These are phyloP conservation scores for Prototheca wickerhamii DNA, from an alignment of 163 green algal species.

Conservation along the genomic window DNA sequence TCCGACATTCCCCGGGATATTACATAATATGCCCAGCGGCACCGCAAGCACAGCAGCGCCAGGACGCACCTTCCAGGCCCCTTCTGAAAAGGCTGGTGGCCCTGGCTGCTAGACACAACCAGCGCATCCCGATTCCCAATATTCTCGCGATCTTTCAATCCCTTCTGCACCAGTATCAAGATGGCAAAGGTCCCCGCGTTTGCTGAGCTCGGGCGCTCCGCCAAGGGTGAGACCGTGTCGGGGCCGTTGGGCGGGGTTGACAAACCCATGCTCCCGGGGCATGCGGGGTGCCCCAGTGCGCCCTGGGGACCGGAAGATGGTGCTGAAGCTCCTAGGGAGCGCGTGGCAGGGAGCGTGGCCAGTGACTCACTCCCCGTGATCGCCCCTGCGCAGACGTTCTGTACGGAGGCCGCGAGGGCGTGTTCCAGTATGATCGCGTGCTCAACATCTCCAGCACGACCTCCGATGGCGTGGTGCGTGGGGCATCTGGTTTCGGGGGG, in stretches of 20 bases:
- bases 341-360: background rate
- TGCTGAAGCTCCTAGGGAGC: no score
- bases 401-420: constrained; percentile 34
- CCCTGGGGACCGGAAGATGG: no score
- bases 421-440: constrained; percentile 43
- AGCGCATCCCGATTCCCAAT: no score
- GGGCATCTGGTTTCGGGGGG: background rate
- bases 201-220: constrained; percentile 32
- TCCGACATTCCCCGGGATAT: no score
- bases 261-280: background rate
- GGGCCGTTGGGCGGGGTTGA: background rate
- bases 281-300: no score
- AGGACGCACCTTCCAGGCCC: background rate
- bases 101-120: no score
- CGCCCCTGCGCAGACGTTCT: constrained; percentile 39
- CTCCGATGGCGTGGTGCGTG: constrained; percentile 47
- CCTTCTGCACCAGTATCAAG: no score
- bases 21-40: background rate
- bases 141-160: background rate
- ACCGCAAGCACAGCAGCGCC: background rate
- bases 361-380: background rate
- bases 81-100: background rate
- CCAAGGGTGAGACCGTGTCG: constrained; percentile 38
- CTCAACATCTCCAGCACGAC: constrained; percentile 40
- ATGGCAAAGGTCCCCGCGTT: constrained; percentile 43